Evolutionary conservation across 2,329 filamentous ascomycete genomes (phyloP).

Genomic region (Aspergillus sp.): DNA sequence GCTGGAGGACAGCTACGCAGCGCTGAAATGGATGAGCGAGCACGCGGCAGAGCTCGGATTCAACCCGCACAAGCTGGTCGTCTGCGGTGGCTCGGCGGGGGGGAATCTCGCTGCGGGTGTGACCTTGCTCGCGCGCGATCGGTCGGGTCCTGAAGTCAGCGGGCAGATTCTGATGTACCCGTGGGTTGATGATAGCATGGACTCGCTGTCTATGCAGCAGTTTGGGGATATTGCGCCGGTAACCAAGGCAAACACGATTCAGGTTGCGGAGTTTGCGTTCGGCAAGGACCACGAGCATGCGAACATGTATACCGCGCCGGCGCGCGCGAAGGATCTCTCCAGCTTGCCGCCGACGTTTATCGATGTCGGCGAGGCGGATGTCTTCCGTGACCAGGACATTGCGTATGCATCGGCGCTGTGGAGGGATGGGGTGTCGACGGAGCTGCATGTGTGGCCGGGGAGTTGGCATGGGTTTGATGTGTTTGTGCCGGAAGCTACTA

Average conservation of each 20-base stretch:
- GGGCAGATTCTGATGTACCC: conserved; percentile 11
- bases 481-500: not conserved
- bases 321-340: not conserved
- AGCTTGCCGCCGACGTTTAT: conserved; percentile 5
- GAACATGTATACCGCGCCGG: conserved; percentile 5
- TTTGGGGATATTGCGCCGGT: conserved; percentile 1
- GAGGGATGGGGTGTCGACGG: not conserved
- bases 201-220: not conserved
- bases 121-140: conserved; percentile 4
- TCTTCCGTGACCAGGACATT: conserved; percentile 4
- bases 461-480: conserved; percentile 4
- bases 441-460: conserved; percentile 7
- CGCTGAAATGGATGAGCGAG: conserved; percentile 20
- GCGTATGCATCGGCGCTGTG: not conserved
- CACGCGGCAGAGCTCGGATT: conserved; percentile 15
- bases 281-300: not conserved
- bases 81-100: conserved; percentile 18
- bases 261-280: not conserved
- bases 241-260: not conserved
- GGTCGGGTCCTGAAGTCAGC: not conserved
- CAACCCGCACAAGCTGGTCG: conserved; percentile 12
- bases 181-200: conserved; percentile 4
- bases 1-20: conserved; percentile 24
- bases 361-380: conserved; percentile 8
- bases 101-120: conserved; percentile 14